Evolutionary conservation across 352 stramenopile species (phyloP).

Genomic region (Phytophthora multivora): DNA sequence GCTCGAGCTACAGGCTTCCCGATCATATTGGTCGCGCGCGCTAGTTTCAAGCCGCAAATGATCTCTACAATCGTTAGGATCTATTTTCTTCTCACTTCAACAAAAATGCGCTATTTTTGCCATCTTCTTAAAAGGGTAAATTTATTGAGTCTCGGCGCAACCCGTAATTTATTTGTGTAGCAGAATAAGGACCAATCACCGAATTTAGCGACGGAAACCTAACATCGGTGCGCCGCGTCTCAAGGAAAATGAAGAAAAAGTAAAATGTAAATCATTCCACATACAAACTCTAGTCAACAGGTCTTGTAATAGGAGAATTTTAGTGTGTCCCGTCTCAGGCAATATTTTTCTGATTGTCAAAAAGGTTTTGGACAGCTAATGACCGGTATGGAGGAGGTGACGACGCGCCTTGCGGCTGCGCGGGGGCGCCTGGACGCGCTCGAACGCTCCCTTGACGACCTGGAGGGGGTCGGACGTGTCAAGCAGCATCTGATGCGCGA

Average conservation of each 20-base stretch:
- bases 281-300: too few relatives aligned
- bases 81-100: conserved; percentile 19
- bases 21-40: conserved; percentile 23
- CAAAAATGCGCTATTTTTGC: conserved; percentile 15
- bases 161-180: too few relatives aligned
- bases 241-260: too few relatives aligned
- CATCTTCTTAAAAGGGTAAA: neutral
- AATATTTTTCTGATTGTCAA: too few relatives aligned
- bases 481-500: conserved; percentile 44
- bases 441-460: conserved; percentile 53
- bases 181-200: too few relatives aligned
- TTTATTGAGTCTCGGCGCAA: too few relatives aligned
- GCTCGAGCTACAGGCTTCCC: conserved; percentile 38
- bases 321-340: too few relatives aligned
- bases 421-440: conserved; percentile 45
- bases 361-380: too few relatives aligned
- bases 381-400: conserved; percentile 42
- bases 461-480: conserved; percentile 58
- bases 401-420: conserved; percentile 33
- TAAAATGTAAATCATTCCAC: too few relatives aligned
- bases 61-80: neutral
- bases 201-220: too few relatives aligned
- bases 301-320: too few relatives aligned
- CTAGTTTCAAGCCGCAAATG: conserved; percentile 6
- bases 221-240: too few relatives aligned